A percentile compares a stretch with the other conserved stretches of the same genome.
These are phyloP conservation scores for Chrysoporthe austroafricana DNA, from an alignment of 2,329 filamentous ascomycete genomes.

Conservation along the genomic window DNA sequence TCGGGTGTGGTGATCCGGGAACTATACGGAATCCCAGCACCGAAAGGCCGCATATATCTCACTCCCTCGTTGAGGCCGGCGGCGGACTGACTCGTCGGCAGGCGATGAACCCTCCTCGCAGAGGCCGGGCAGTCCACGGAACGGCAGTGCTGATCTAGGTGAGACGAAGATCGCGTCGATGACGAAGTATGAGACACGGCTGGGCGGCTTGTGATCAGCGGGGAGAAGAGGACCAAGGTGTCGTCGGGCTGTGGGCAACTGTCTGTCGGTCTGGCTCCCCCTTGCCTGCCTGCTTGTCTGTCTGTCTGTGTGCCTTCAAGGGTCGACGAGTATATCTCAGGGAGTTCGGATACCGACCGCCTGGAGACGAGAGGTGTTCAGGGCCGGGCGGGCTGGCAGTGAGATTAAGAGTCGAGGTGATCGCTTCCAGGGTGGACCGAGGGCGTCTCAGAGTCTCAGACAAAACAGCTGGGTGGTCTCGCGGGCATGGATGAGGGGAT, in stretches of 20 bases:
- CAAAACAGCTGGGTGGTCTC: constrained; percentile 20
- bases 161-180: neutral
- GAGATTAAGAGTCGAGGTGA: neutral
- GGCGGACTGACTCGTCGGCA: neutral
- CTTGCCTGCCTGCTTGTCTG: too few species aligned
- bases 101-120: neutral
- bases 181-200: constrained; percentile 6
- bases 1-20: neutral
- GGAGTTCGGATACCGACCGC: neutral
- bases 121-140: neutral
- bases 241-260: neutral
- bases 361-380: neutral
- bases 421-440: neutral
- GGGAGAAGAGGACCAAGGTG: neutral
- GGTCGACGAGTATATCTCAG: neutral
- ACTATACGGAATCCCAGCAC: neutral
- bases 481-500: constrained; percentile 20
- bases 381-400: neutral
- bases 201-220: neutral
- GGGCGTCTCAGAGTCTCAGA: constrained; percentile 26
- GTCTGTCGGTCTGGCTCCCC: neutral
- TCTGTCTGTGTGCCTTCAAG: neutral
- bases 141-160: neutral
- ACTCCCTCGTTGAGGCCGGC: neutral
- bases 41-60: neutral